Evolutionary conservation across 179 eudicot species (phyloP).

Genomic region (Gypsophila paniculata): DNA sequence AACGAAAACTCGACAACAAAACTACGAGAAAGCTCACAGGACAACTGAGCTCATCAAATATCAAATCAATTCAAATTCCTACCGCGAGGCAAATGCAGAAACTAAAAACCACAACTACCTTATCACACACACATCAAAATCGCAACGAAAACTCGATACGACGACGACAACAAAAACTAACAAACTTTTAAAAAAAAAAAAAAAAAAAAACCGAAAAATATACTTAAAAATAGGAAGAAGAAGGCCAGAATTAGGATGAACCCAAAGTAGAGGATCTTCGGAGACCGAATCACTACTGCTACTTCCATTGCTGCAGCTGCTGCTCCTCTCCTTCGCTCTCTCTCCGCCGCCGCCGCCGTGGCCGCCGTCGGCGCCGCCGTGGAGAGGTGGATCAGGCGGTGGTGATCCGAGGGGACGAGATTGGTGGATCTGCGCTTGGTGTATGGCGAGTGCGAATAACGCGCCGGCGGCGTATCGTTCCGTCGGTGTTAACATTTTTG

Average conservation of each 20-base stretch:
- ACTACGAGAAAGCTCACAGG: too few relatives aligned
- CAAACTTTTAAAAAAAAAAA: too few relatives aligned
- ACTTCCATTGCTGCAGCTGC: slow-evolving; percentile 39
- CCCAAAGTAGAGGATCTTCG: slow-evolving; percentile 76
- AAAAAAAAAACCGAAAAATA: neutral
- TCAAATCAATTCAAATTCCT: neutral
- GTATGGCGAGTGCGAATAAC: slow-evolving; percentile 65
- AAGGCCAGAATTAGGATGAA: slow-evolving; percentile 46
- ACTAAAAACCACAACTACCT: too few relatives aligned
- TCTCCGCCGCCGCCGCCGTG: slow-evolving; percentile 13
- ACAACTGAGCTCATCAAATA: neutral
- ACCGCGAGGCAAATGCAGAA: neutral
- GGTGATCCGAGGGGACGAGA: slow-evolving; percentile 48
- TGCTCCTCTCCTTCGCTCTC: slow-evolving; percentile 26
- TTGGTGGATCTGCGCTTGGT: slow-evolving; percentile 79
- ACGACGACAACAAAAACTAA: too few relatives aligned
- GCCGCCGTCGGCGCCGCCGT: slow-evolving; percentile 21
- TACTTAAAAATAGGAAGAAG: slow-evolving; percentile 80
- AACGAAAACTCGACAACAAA: too few relatives aligned
- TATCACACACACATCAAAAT: neutral
- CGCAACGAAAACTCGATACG: neutral
- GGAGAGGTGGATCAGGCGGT: slow-evolving; percentile 11
- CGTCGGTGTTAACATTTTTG: slow-evolving; percentile 53
- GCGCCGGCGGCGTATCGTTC: slow-evolving; percentile 75
- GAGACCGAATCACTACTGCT: slow-evolving; percentile 52